phyloP scores from a whole-genome alignment of 2,329 filamentous ascomycete species.

The Orbilia quercus region DNA sequence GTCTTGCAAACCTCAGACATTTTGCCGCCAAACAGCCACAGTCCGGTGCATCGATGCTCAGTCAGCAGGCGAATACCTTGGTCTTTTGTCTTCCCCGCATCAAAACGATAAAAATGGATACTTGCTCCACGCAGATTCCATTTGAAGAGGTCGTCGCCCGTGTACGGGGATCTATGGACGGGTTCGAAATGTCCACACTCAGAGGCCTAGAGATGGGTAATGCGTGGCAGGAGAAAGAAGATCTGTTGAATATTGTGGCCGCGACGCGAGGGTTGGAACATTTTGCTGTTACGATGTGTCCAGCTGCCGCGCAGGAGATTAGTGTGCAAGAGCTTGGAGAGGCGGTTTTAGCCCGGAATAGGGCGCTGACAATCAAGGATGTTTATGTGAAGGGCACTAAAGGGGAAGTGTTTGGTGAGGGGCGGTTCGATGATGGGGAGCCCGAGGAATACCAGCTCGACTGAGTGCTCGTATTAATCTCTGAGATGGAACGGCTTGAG shows the following conservation, averaged over 20 bases:
- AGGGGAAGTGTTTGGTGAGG: neutral
- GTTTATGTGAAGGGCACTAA: neutral
- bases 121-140: neutral
- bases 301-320: neutral
- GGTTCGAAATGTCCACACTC: neutral
- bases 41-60: too few species aligned
- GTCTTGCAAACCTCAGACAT: conserved; percentile 7
- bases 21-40: neutral
- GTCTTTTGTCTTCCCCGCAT: conserved; percentile 6
- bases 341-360: conserved; percentile 2
- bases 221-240: neutral
- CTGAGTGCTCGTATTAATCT: too few species aligned
- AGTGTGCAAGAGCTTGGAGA: neutral
- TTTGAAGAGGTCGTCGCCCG: neutral
- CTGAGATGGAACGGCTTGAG: too few species aligned
- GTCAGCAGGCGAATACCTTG: too few species aligned
- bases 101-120: conserved; percentile 6
- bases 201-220: neutral
- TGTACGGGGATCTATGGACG: neutral
- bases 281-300: neutral
- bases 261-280: neutral
- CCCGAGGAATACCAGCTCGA: too few species aligned
- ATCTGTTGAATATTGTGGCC: neutral
- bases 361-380: neutral
- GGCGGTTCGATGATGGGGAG: neutral